These are phyloP conservation scores for Penicillium sp. DNA, from an alignment of 2,329 filamentous ascomycete species.

Conservation along the genomic window DNA sequence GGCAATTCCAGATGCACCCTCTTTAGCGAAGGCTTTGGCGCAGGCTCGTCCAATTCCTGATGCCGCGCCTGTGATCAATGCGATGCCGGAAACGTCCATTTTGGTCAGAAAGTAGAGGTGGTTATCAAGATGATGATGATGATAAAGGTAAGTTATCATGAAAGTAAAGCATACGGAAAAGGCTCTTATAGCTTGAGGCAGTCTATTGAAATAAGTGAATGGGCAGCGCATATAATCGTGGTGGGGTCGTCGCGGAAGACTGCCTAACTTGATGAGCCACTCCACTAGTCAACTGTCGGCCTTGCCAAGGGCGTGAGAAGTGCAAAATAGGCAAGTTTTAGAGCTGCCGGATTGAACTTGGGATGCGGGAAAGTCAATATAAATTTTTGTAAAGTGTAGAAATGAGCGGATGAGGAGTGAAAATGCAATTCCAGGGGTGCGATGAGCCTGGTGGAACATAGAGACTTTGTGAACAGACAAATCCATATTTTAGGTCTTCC, in stretches of 20 bases:
- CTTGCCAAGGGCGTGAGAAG: neutral
- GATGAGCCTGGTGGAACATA: too few species aligned
- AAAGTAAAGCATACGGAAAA: neutral
- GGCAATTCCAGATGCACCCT: conserved; percentile 26
- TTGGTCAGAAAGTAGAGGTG: neutral
- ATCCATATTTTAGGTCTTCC: too few species aligned
- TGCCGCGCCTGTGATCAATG: conserved; percentile 27
- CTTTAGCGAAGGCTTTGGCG: conserved; percentile 23
- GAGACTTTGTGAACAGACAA: too few species aligned
- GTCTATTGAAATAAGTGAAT: conserved; percentile 11
- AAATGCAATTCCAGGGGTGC: too few species aligned
- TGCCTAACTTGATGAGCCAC: conserved; percentile 22
- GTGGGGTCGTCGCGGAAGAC: conserved; percentile 30
- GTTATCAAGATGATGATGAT: neutral
- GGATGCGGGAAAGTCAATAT: neutral
- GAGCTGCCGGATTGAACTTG: neutral
- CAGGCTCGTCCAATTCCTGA: conserved; percentile 29
- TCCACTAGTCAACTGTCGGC: neutral
- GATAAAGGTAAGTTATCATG: neutral
- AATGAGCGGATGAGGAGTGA: too few species aligned
- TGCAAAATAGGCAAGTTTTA: neutral
- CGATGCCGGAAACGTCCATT: conserved; percentile 30
- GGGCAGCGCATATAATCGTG: neutral
- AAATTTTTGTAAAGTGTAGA: neutral
- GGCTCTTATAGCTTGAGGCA: neutral